Evolutionary conservation across 768 basidiomycete genomes (phyloP), one percentile per base, ranked within the genome.

Genomic region (Lactarius trivialis): DNA sequence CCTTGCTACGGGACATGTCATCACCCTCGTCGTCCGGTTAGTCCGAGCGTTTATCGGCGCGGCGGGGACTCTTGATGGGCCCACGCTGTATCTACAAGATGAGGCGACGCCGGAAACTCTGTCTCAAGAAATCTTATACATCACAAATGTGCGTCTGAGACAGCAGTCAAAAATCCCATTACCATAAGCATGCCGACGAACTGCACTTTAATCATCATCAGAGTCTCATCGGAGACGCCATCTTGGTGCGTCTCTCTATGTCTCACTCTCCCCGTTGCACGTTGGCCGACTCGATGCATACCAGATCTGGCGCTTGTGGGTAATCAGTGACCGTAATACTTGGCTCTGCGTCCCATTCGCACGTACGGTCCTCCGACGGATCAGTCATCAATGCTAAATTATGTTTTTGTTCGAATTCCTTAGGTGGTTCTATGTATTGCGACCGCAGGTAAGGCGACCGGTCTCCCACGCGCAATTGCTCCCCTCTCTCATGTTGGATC

Each of bases 261-360:
- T 32, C 3, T 32, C n/a, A 54, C 9, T n/a, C 41, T 11, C 14
- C 26, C 4, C 9, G 30, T 12, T 12, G 14, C 51, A 21, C 15
- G n/a, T 60, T 60, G 24, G n/a, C 32, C 19, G 24, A 33, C 30
- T 52, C 51, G 28, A 12, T 14, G 19, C 32, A 6, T 34, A n/a
- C 21, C 26, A 64, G 63, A 61, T 64, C 14, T 64, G 63, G 63
- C 63, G 63, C 37, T 28, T 64, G 15, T 64, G 60, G 61, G 15
- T 64, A 49, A 51, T 64, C 19, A 61, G 63, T 60, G 1, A 21
- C 32, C 63, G 63, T 4, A 64, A 60, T 24, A 9, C 52, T 5
- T 62, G 39, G 48, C 54, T 61, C 17, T 1, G 15, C 17, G 0
- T 30, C 34, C 63, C 63, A 41, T 64, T 64, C 39, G 63, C 61